phyloP scores from a whole-genome alignment of 768 basidiomycete genomes.

The Lactarius akahatsu region DNA sequence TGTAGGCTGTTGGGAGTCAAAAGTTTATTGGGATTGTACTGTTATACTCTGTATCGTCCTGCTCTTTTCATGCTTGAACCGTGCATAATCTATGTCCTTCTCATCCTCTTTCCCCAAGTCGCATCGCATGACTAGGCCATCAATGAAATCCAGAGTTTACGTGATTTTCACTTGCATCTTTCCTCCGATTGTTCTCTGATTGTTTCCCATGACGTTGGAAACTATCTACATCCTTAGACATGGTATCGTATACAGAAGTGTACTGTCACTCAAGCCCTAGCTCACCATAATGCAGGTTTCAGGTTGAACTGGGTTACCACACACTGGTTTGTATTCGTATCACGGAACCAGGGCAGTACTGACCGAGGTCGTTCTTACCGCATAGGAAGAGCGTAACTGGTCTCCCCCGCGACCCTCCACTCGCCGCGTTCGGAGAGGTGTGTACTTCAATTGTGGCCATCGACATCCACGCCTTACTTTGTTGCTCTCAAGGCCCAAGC shows the following conservation, averaged over 20 bases:
- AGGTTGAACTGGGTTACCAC: constrained; percentile 70
- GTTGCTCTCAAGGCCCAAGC: constrained; percentile 57
- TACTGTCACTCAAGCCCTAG: not conserved
- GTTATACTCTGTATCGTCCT: constrained; percentile 27
- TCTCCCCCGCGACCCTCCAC: constrained; percentile 67
- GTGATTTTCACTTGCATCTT: not conserved
- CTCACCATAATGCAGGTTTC: constrained; percentile 51
- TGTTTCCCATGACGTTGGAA: constrained; percentile 45
- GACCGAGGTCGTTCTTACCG: not conserved
- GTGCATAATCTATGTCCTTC: constrained; percentile 29
- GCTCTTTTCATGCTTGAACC: constrained; percentile 23
- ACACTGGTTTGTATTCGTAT: constrained; percentile 50
- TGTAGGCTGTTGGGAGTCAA: constrained; percentile 23
- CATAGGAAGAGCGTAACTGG: constrained; percentile 64
- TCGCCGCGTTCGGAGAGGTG: constrained; percentile 72
- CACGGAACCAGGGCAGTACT: not conserved
- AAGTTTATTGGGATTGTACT: constrained; percentile 29
- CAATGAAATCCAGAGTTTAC: not conserved
- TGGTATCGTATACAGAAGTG: constrained; percentile 41
- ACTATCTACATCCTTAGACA: constrained; percentile 70
- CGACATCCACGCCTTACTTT: not conserved
- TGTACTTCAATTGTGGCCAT: constrained; percentile 31
- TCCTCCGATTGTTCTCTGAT: too few species aligned
- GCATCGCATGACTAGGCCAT: not conserved
- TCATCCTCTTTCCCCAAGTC: not conserved